Conservation (phyloP, 2,329 filamentous ascomycete species). For the Ilyonectria destructans region DNA sequence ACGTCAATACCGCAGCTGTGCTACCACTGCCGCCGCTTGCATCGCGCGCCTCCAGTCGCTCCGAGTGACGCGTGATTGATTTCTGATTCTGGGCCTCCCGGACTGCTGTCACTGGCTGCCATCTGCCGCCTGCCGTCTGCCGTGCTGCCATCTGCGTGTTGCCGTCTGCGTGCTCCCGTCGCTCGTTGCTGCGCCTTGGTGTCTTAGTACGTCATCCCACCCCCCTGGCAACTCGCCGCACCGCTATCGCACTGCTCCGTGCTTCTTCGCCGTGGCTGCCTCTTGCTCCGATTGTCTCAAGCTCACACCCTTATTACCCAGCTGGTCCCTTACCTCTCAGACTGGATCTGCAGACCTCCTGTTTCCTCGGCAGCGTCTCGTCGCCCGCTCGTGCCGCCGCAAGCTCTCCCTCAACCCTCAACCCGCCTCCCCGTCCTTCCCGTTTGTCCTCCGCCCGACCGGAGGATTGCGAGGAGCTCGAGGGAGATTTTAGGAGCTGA, state of each 20-base stretch:
- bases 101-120: not conserved
- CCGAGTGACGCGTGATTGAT: not conserved
- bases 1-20: not conserved
- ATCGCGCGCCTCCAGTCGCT: too few relatives aligned
- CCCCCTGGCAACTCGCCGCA: not conserved
- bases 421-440: constrained; percentile 10
- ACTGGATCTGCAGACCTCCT: constrained; percentile 10
- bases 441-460: constrained; percentile 19
- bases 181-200: not conserved
- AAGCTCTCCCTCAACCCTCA: constrained; percentile 17
- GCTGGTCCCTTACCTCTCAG: constrained; percentile 5
- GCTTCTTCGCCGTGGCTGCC: not conserved
- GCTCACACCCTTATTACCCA: constrained; percentile 32
- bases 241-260: not conserved
- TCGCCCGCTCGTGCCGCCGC: constrained; percentile 19
- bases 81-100: not conserved
- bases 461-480: constrained; percentile 24
- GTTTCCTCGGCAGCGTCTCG: constrained; percentile 17
- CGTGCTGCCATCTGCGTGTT: too few relatives aligned
- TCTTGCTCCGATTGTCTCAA: constrained; percentile 10
- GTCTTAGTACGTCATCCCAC: constrained; percentile 8
- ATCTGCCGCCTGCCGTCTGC: too few relatives aligned
- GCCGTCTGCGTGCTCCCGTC: not conserved
- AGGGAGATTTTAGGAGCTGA: constrained; percentile 23
- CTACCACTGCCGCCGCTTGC: too few relatives aligned